Evolutionary conservation across 208 protist species (phyloP), one percentile per base, ranked within the genome.

Genomic region (Acanthamoeba culbertsoni): DNA sequence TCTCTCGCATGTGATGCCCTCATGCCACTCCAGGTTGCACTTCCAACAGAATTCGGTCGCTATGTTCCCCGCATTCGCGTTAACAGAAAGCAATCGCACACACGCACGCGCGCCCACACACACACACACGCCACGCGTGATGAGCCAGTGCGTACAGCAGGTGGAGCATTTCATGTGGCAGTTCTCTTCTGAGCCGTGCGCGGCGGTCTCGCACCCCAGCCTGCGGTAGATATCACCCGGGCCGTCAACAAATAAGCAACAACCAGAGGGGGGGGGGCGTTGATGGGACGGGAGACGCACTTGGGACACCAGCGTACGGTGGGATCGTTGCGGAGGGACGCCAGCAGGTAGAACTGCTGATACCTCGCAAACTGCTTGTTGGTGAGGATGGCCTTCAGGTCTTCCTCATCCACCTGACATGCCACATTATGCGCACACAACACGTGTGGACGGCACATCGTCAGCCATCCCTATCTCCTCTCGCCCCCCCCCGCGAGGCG

Each of bases 31-130:
- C 23, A 91, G 14, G 84, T 91, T 91, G 45, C 84, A 91, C 37
- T 91, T 91, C 84, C 84, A 91, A 71, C 84, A 91, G 31, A 91
- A 91, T 43, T 91, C 84, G 62, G 84, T 91, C 37, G 48, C 73
- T 84, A 26, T 68, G 12, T n/a, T n/a, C n/a, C n/a, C n/a, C n/a
- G n/a, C n/a, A n/a, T n/a, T n/a, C n/a, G n/a, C n/a, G n/a, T n/a
- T n/a, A n/a, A n/a, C n/a, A n/a, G n/a, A n/a, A n/a, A n/a, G n/a
- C n/a, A n/a, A n/a, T n/a, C n/a, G n/a, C n/a, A n/a, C n/a, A n/a
- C n/a, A n/a, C n/a, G n/a, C n/a, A n/a, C n/a, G n/a, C n/a, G n/a
- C n/a, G n/a, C n/a, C n/a, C n/a, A n/a, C n/a, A n/a, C n/a, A n/a
- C n/a, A 18, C 23, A 37, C 28, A 42, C 18, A 43, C 3, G 2